These are phyloP conservation scores for Ophiostoma piceae DNA, from an alignment of 2,329 filamentous ascomycete species.

Conservation along the genomic window DNA sequence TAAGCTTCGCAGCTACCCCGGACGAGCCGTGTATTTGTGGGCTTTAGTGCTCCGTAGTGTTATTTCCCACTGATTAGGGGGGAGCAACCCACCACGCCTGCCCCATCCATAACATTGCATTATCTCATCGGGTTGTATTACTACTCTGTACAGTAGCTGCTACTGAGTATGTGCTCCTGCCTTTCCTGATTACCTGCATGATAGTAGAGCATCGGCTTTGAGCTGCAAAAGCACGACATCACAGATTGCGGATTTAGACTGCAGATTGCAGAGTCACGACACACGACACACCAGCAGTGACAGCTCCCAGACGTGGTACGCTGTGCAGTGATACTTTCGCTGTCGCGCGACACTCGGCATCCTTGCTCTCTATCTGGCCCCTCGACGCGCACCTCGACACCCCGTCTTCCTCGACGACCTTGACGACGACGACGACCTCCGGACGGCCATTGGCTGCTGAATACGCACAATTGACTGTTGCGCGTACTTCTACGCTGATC, in stretches of 20 bases:
- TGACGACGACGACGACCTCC: neutral
- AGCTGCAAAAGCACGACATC: neutral
- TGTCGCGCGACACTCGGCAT: neutral
- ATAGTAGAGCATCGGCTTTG: no score
- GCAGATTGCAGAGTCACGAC: no score
- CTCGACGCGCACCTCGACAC: neutral
- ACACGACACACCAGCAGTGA: neutral
- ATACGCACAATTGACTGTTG: neutral
- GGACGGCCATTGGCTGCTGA: neutral
- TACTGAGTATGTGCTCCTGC: no score
- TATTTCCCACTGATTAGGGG: constrained; percentile 8
- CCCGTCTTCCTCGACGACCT: neutral
- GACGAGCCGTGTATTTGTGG: constrained; percentile 13
- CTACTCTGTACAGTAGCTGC: no score
- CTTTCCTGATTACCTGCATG: neutral
- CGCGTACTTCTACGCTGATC: neutral
- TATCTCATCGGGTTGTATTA: neutral
- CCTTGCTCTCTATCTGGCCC: neutral
- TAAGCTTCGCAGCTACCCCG: constrained; percentile 8
- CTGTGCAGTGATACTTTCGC: neutral
- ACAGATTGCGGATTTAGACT: neutral
- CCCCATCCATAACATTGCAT: neutral
- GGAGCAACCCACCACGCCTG: constrained; percentile 11
- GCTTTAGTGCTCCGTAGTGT: neutral
- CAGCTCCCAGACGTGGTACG: neutral